Evolutionary conservation across 495 filamentous ascomycete species (phyloP).

Genomic region (Cercophora scortea): DNA sequence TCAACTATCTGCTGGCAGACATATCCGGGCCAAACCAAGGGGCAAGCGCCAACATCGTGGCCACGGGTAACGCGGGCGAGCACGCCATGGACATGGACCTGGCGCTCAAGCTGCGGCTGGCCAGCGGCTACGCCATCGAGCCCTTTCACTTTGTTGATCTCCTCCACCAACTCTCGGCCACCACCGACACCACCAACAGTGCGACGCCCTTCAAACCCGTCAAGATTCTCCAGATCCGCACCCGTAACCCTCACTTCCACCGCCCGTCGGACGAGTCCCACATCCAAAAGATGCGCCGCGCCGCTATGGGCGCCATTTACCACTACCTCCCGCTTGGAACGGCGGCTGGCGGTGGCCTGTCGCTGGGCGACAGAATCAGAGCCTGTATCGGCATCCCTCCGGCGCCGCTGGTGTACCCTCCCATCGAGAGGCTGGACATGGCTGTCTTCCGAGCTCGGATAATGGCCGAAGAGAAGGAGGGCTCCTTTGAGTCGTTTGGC

Average conservation of each 20-base stretch:
- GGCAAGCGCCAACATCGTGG: constrained; percentile 1
- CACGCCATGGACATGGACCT: constrained; percentile 25
- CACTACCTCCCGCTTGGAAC: constrained; percentile 5
- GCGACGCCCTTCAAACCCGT: neutral
- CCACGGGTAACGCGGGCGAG: constrained; percentile 25
- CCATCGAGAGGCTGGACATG: too few relatives aligned
- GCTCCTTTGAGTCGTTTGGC: too few relatives aligned
- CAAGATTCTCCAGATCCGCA: constrained; percentile 17
- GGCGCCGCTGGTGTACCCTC: too few relatives aligned
- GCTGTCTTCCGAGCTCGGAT: too few relatives aligned
- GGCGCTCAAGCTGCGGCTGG: constrained; percentile 15
- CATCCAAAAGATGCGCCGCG: constrained; percentile 16
- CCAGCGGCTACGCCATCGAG: constrained; percentile 26
- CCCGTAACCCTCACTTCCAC: constrained; percentile 20
- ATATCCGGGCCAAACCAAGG: neutral
- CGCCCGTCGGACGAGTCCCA: constrained; percentile 12
- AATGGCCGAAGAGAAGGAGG: too few relatives aligned
- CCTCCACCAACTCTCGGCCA: neutral
- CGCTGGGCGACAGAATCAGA: too few relatives aligned
- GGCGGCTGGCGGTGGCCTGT: too few relatives aligned
- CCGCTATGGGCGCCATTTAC: constrained; percentile 18
- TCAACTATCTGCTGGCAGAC: constrained; percentile 14
- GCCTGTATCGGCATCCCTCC: too few relatives aligned
- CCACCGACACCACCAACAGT: neutral
- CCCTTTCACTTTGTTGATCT: constrained; percentile 23